Conservation (phyloP, 371 early-diverging fungal genomes). For the Mucor circinelloides region DNA sequence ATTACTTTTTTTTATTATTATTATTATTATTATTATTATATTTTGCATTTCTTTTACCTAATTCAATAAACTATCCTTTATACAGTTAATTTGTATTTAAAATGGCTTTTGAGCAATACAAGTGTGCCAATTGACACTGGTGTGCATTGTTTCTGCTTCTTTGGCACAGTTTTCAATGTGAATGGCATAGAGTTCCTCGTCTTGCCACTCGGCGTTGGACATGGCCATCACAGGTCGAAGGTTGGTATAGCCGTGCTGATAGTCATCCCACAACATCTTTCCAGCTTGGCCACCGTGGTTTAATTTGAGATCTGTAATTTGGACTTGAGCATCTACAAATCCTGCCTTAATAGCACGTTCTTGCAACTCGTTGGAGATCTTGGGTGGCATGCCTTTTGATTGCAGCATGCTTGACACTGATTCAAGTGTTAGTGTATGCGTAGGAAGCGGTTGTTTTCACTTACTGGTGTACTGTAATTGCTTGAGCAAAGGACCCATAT, state of each 20-base stretch:
- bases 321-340: not conserved
- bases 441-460: not conserved
- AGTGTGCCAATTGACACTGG: conserved; percentile 5
- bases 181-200: not conserved
- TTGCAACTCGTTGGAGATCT: conserved; percentile 15
- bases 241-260: conserved; percentile 13
- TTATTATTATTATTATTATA: no score
- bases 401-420: not conserved
- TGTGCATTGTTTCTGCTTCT: conserved; percentile 5
- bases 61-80: not conserved
- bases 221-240: conserved; percentile 18
- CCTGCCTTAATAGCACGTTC: conserved; percentile 5
- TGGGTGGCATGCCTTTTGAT: conserved; percentile 9
- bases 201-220: conserved; percentile 8
- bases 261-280: conserved; percentile 24
- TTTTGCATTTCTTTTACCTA: not conserved
- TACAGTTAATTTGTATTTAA: not conserved
- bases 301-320: not conserved
- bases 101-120: conserved; percentile 14
- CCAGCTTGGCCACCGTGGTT: conserved; percentile 22
- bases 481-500: conserved; percentile 1
- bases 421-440: not conserved
- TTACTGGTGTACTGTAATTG: not conserved
- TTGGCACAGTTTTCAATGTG: not conserved
- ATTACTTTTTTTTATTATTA: no score